Percentiles rank a stretch among this genome's conserved stretches.
These are phyloP conservation scores for Elsinoe australis DNA, from an alignment of 2,329 filamentous ascomycete genomes.

Conservation along the genomic window DNA sequence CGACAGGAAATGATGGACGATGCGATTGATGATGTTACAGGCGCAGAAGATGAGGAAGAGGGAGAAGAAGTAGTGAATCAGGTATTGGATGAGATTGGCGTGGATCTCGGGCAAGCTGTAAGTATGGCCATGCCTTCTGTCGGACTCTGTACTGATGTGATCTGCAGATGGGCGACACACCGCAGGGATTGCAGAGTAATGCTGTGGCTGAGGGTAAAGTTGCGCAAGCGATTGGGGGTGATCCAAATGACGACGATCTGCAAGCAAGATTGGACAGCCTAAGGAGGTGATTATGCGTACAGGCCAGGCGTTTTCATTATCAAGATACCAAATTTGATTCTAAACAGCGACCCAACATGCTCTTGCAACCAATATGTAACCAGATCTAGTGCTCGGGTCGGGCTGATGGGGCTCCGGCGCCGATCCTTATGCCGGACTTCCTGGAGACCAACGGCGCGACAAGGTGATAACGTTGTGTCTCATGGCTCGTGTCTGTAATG, in stretches of 20 bases:
- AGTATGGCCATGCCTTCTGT: constrained; percentile 33
- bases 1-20: constrained; percentile 99
- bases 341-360: no score
- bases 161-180: constrained; percentile 78
- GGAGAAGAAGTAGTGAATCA: constrained; percentile 96
- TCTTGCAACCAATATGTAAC: no score
- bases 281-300: constrained; percentile 25
- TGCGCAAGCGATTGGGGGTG: constrained; percentile 78
- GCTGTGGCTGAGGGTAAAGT: constrained; percentile 67
- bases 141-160: background rate
- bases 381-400: no score
- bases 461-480: background rate
- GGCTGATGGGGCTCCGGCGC: background rate
- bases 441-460: background rate
- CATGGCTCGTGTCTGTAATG: no score
- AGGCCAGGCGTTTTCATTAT: no score
- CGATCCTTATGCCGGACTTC: no score
- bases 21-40: constrained; percentile 93
- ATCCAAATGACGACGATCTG: constrained; percentile 71
- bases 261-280: constrained; percentile 89
- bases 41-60: constrained; percentile 84
- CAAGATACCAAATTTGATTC: no score
- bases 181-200: constrained; percentile 69
- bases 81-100: constrained; percentile 91
- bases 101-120: constrained; percentile 85